Base-by-base conservation (phyloP, 192 early-diverging fungal species). In the Coemansia sp. region DNA sequence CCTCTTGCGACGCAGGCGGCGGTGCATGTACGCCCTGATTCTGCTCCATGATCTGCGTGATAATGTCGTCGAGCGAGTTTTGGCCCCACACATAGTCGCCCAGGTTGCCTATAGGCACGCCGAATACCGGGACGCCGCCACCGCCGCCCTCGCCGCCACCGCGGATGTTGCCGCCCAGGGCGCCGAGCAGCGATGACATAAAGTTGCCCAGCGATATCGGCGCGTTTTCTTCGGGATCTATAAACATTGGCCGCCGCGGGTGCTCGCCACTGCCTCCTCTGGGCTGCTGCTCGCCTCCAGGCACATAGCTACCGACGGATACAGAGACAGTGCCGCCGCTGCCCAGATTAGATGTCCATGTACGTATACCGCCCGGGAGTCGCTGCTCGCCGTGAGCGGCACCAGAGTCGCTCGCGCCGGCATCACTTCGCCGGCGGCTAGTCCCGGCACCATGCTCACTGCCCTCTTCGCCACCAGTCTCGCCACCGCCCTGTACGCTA, bases 1-100 rank as follows among this genome's bases (percentile, higher is more conserved):
- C 73, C 20, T 92, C 89, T 0, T 94, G 90, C 5, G 93, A 80
- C 0, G 94, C 92, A 29, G 93, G 92, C 9, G 93, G 92, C 61
- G 93, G 96, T 11, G 72, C 72, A 38, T 75, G 64, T 1, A 41
- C 70, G 32, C 71, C 66, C 17, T 85, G 89, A 60, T 89, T 87
- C 59, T 91, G 87, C 51, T 93, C 90, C 92, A 93, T 92, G 71
- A 91, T 74, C 62, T 91, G 93, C 8, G 93, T 87, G 45, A 98
- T 92, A 59, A 98, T 93, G 69, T 93, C 90, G 74, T 98, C 96
- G 19, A 95, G 83, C 19, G 89, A 93, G 62, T 80, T 71, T 42
- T 92, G 89, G 32, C 92, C 91, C 79, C 92, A 92, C 7, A 86
- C 96, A 77, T 98, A 98, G 80, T 98, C 96, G 45, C 87, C 86